Percentiles rank a stretch among this genome's conserved stretches.
phyloP scores from a whole-genome alignment of 257 asterid species.

The Ballota nigra region DNA sequence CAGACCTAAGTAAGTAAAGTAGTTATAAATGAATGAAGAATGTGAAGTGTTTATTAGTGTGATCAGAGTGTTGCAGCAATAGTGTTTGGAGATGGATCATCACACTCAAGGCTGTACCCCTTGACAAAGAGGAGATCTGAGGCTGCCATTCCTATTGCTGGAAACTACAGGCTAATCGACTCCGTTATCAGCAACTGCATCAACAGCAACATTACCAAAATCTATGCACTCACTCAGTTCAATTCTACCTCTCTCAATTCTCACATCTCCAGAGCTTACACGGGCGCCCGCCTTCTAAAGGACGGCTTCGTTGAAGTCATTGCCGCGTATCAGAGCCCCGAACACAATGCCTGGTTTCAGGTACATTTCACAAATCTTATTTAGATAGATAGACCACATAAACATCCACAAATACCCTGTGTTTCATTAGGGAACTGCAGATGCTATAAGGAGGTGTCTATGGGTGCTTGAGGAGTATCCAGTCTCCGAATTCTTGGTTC shows the following conservation, averaged over 20 bases:
- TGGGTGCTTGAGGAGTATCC: conserved; percentile 77
- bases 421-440: conserved; percentile 71
- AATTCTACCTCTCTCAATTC: conserved; percentile 88
- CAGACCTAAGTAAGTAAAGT: background rate
- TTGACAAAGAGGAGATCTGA: conserved; percentile 77
- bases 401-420: background rate
- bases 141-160: conserved; percentile 87
- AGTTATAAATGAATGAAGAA: conserved; percentile 5
- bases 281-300: conserved; percentile 48
- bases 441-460: conserved; percentile 77
- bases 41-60: conserved; percentile 33
- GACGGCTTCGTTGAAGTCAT: conserved; percentile 79
- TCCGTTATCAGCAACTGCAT: conserved; percentile 92
- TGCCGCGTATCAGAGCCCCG: conserved; percentile 83
- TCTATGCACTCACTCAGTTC: conserved; percentile 83
- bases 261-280: conserved; percentile 80
- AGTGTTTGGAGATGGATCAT: conserved; percentile 78
- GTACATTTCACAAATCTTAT: no score
- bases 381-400: background rate
- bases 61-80: conserved; percentile 92
- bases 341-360: conserved; percentile 79
- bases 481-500: conserved; percentile 55
- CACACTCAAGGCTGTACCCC: conserved; percentile 66
- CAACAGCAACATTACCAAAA: conserved; percentile 73
- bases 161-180: conserved; percentile 73